Percentiles rank a stretch among this genome's conserved stretches.
Evolutionary conservation across 2,329 filamentous ascomycete genomes (phyloP).

Genomic region (Talaromyces islandicus): DNA sequence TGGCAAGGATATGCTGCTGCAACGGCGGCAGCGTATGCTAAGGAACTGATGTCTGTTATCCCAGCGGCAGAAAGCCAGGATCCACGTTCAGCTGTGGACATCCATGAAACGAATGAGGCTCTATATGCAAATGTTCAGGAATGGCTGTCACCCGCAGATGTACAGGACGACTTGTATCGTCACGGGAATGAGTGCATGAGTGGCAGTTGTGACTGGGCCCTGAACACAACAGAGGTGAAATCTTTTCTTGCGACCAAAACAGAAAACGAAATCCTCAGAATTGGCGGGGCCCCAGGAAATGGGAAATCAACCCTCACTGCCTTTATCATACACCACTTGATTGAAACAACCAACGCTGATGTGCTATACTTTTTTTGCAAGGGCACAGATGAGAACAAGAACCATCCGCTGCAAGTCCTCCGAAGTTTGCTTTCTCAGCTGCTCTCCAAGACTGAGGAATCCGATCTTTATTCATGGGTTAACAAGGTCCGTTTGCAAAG

Average conservation of each 20-base stretch:
- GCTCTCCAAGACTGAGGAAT: background rate
- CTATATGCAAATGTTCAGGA: background rate
- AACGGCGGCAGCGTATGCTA: constrained; percentile 21
- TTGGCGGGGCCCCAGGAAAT: constrained; percentile 1
- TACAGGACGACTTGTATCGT: constrained; percentile 1
- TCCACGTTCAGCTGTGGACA: background rate
- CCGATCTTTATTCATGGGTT: background rate
- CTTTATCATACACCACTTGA: background rate
- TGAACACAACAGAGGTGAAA: background rate
- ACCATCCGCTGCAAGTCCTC: background rate
- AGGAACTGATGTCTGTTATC: constrained; percentile 12
- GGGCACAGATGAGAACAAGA: constrained; percentile 2
- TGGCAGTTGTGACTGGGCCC: constrained; percentile 2
- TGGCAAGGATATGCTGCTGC: constrained; percentile 30
- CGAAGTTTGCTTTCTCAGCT: constrained; percentile 5
- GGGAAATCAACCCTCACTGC: constrained; percentile 3
- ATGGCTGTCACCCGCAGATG: background rate
- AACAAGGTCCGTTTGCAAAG: constrained; percentile 1
- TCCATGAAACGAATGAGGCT: background rate
- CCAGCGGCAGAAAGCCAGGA: constrained; percentile 1
- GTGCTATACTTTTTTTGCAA: constrained; percentile 3
- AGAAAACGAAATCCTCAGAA: background rate
- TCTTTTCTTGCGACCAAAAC: background rate
- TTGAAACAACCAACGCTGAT: background rate
- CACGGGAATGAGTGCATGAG: background rate